phyloP scores from a whole-genome alignment of 2,329 filamentous ascomycete genomes.

The Trichoderma polysporum region DNA sequence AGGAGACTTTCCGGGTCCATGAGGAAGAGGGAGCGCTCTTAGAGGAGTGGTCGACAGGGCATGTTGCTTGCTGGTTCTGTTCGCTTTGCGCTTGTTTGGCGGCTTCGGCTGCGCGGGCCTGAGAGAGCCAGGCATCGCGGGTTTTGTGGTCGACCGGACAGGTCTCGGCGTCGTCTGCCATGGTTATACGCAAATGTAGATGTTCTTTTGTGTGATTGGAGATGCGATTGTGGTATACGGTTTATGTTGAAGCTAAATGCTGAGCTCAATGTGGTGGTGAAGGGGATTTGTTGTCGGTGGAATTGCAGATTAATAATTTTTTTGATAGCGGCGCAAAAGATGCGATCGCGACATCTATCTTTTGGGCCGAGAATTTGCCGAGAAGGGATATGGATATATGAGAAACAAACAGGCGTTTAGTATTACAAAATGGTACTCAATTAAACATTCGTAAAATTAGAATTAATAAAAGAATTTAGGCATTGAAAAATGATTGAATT shows the following conservation, averaged over 20 bases:
- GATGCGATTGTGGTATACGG: background rate
- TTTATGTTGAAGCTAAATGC: background rate
- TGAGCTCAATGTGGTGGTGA: background rate
- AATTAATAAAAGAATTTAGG: background rate
- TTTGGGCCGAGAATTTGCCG: constrained; percentile 23
- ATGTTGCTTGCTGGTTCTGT: constrained; percentile 27
- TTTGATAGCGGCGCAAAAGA: background rate
- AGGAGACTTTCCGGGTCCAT: constrained; percentile 45
- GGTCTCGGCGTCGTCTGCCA: constrained; percentile 37
- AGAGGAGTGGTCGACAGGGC: constrained; percentile 36
- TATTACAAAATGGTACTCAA: background rate
- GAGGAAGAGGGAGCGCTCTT: constrained; percentile 33
- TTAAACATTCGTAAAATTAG: background rate
- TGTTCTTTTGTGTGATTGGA: background rate
- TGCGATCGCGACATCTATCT: constrained; percentile 17
- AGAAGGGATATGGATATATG: background rate
- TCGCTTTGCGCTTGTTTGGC: constrained; percentile 23
- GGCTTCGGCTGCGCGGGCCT: constrained; percentile 56
- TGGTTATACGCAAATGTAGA: constrained; percentile 19
- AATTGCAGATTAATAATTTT: background rate
- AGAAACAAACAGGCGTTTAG: background rate
- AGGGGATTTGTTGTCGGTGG: background rate
- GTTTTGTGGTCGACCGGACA: constrained; percentile 93
- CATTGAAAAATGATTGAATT: background rate
- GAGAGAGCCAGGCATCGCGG: constrained; percentile 80